These are phyloP conservation scores for Maudiozyma humilis DNA, from an alignment of 1,139 yeast genomes.

Conservation along the genomic window DNA sequence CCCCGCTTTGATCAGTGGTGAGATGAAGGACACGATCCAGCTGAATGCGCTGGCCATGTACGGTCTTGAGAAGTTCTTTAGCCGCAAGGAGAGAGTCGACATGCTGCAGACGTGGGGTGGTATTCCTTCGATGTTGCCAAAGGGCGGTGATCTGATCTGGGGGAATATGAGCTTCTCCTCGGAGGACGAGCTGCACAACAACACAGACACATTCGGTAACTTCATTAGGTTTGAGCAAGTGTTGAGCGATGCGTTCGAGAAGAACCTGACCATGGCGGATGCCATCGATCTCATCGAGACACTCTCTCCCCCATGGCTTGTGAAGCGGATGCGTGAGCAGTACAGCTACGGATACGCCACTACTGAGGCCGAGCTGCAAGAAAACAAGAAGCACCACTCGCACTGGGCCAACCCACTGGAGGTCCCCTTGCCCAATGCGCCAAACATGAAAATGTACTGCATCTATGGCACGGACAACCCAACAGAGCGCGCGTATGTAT, in stretches of 20 bases:
- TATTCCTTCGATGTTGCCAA: conserved; percentile 89
- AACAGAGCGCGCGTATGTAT: conserved; percentile 86
- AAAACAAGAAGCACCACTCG: conserved; percentile 57
- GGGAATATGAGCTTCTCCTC: conserved; percentile 48
- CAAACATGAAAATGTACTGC: conserved; percentile 80
- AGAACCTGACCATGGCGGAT: conserved; percentile 57
- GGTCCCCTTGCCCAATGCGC: conserved; percentile 85
- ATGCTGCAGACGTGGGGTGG: conserved; percentile 87
- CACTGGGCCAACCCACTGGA: conserved; percentile 94
- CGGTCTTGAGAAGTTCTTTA: conserved; percentile 88
- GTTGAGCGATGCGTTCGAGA: conserved; percentile 34
- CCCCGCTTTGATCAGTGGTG: conserved; percentile 88
- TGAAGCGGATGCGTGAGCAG: conserved; percentile 51
- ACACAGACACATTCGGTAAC: conserved; percentile 49
- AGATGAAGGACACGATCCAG: conserved; percentile 96
- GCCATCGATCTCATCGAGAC: conserved; percentile 58
- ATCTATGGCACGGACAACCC: conserved; percentile 95
- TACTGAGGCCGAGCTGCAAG: conserved; percentile 47
- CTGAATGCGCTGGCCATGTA: conserved; percentile 86
- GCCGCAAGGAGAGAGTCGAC: conserved; percentile 79
- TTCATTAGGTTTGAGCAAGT: conserved; percentile 58
- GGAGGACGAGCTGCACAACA: conserved; percentile 44
- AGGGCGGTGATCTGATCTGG: conserved; percentile 89
- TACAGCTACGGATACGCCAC: conserved; percentile 75
- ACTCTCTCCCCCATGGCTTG: conserved; percentile 70